Base-by-base conservation (phyloP, 495 filamentous ascomycete species). In the Hypoxylon lenormandii region DNA sequence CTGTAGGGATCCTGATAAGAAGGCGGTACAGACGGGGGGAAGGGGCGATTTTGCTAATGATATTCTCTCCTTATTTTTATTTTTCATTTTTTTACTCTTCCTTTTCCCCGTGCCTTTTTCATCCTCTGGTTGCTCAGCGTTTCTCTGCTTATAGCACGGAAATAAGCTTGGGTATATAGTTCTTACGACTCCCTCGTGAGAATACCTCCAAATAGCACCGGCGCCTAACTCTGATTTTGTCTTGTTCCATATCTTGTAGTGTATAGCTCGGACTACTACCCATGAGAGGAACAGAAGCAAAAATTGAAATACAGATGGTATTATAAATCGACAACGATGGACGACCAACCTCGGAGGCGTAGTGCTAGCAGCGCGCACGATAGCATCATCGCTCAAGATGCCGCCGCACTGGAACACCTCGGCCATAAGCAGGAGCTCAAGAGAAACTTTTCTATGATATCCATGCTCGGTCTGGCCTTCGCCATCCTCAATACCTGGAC, bases 401-500 rank as follows among this genome's bases (percentile, higher is more conserved):
- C 82, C 18, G 79, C 79, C 10, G 83, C 86, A 42, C 76, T 89
- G 63, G 84, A 81, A 15, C 79, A 83, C 30, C 77, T 89, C 60
- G 88, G 88, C 51, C 84, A 89, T 62, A 86, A 84, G 74, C 81
- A 84, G 36, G 86, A 89, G 56, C 72, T 91, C 38, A 82, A 84
- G 49, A 82, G 88, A 12, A 87, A 90, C 54, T 86, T 87, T 70
- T 83, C 80, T 15, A 75, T 77, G 42, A 71, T 86, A n/a, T 80
- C 85, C 13, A 86, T 87, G 83, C 76, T 88, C 5, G 86, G 86
- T 5, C 78, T 88, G 28, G 86, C 84, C 0, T 88, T 88, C 67
- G 84, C 85, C 23, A 87, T 87, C 51, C 78, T 88, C 28, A 88
- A 88, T 67, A 85, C 81, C 18, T 88, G 86, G 86, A 87, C 84